These are phyloP conservation scores for Lecanicillium sp. DNA, from an alignment of 2,329 filamentous ascomycete species.

Conservation along the genomic window DNA sequence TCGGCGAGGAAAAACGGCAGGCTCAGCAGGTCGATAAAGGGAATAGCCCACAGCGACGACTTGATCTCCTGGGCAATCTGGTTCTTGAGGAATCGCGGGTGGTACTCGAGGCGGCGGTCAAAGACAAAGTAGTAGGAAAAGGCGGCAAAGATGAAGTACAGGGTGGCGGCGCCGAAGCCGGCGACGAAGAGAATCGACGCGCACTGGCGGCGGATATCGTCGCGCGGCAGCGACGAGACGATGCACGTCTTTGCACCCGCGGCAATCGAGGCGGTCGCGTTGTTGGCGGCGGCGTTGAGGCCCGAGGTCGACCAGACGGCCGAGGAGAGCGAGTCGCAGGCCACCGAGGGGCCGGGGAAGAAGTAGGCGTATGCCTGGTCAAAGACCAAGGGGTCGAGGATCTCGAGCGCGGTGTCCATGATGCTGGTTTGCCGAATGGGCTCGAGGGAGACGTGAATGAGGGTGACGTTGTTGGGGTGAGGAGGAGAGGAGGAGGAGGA, in stretches of 20 bases:
- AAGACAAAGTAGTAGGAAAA: constrained; percentile 66
- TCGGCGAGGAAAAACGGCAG: constrained; percentile 37
- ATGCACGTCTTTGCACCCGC: constrained; percentile 35
- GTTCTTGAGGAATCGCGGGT: constrained; percentile 40
- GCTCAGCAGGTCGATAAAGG: constrained; percentile 36
- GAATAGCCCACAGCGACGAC: constrained; percentile 33
- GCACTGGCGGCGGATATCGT: constrained; percentile 32
- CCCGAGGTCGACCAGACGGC: constrained; percentile 7
- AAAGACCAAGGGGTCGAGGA: constrained; percentile 32
- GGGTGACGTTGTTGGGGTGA: no score
- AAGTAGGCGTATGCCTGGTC: constrained; percentile 32
- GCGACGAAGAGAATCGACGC: constrained; percentile 30
- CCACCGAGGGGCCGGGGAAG: constrained; percentile 18
- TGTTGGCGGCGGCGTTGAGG: constrained; percentile 4
- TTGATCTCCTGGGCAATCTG: constrained; percentile 36
- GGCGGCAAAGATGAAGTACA: constrained; percentile 61
- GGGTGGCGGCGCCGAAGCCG: constrained; percentile 26
- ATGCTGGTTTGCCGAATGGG: no score
- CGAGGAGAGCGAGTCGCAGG: constrained; percentile 8
- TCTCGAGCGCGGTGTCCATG: constrained; percentile 33
- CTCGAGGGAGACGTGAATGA: background rate
- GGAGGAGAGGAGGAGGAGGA: no score
- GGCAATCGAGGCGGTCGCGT: constrained; percentile 5
- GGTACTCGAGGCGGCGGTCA: constrained; percentile 36
- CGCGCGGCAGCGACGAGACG: constrained; percentile 33